phyloP scores from a whole-genome alignment of 1,139 yeast species.

The Suhomyces kunorum region DNA sequence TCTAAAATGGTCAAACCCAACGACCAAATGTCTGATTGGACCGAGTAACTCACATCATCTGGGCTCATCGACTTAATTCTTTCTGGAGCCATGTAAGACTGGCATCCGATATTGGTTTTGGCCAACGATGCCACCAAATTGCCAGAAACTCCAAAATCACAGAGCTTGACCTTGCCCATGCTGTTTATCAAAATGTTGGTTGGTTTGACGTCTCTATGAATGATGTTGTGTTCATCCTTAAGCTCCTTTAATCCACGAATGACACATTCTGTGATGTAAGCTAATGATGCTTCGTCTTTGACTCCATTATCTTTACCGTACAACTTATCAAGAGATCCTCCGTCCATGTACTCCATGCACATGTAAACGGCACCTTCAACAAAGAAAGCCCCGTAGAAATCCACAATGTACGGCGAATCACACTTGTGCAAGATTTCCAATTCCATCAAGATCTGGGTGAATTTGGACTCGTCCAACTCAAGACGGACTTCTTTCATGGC shows the following conservation, averaged over 20 bases:
- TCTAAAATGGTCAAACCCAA: constrained; percentile 87
- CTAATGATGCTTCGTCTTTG: constrained; percentile 71
- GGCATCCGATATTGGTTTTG: constrained; percentile 96
- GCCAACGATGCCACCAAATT: constrained; percentile 95
- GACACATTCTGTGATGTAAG: constrained; percentile 78
- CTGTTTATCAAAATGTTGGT: constrained; percentile 85
- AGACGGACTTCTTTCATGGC: constrained; percentile 96
- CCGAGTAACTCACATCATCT: constrained; percentile 82
- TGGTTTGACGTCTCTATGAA: constrained; percentile 97
- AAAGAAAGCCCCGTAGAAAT: constrained; percentile 95
- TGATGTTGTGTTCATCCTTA: constrained; percentile 84
- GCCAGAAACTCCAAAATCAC: constrained; percentile 97
- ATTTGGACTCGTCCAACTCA: constrained; percentile 87
- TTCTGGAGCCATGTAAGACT: constrained; percentile 99
- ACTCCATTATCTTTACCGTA: constrained; percentile 74
- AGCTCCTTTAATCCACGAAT: constrained; percentile 80
- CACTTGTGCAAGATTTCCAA: constrained; percentile 90
- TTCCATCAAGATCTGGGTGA: constrained; percentile 94
- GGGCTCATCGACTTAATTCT: constrained; percentile 64
- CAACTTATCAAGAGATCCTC: constrained; percentile 88
- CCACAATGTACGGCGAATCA: constrained; percentile 86
- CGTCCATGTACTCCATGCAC: constrained; percentile 99
- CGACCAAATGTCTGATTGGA: constrained; percentile 96
- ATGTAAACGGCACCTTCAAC: constrained; percentile 97
- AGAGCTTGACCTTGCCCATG: constrained; percentile 81